Evolutionary conservation across 192 early-diverging fungal species (phyloP).

Genomic region (Coemansia sp.): DNA sequence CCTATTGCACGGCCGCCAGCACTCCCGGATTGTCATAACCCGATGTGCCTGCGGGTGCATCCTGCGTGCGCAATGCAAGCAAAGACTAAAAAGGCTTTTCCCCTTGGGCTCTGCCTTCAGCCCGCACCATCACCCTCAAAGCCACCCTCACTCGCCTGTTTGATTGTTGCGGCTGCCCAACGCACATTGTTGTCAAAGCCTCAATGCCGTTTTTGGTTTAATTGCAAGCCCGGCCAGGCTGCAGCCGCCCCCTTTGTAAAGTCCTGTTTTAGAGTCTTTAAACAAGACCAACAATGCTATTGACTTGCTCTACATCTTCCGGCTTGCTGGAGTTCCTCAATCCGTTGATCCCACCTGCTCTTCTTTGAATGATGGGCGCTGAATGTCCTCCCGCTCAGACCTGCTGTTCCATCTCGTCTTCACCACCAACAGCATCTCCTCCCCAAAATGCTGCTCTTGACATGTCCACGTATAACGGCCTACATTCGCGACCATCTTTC

Average conservation of each 20-base stretch:
- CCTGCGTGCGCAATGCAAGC: constrained; percentile 22
- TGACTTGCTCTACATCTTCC: background rate
- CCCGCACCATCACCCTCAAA: no score
- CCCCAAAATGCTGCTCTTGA: constrained; percentile 10
- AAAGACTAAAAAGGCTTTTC: constrained; percentile 24
- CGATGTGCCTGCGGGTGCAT: constrained; percentile 23
- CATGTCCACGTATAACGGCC: constrained; percentile 24
- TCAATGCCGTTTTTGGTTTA: constrained; percentile 17
- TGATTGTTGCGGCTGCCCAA: constrained; percentile 17
- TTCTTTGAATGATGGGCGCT: no score
- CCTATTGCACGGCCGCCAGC: background rate
- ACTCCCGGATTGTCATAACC: constrained; percentile 45
- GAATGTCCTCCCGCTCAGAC: no score
- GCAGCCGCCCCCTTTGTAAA: background rate
- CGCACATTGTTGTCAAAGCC: constrained; percentile 11
- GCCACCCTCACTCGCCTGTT: constrained; percentile 15
- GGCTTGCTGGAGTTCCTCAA: no score
- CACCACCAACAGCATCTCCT: constrained; percentile 8
- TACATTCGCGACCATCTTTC: constrained; percentile 25
- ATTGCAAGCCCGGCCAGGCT: constrained; percentile 13
- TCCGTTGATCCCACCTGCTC: no score
- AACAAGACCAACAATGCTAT: background rate
- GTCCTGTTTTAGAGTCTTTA: background rate
- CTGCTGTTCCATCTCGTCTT: background rate
- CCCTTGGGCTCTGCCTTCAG: background rate